Base-by-base conservation (phyloP, 2,329 filamentous ascomycete genomes). In the Fusarium ramigenum region DNA sequence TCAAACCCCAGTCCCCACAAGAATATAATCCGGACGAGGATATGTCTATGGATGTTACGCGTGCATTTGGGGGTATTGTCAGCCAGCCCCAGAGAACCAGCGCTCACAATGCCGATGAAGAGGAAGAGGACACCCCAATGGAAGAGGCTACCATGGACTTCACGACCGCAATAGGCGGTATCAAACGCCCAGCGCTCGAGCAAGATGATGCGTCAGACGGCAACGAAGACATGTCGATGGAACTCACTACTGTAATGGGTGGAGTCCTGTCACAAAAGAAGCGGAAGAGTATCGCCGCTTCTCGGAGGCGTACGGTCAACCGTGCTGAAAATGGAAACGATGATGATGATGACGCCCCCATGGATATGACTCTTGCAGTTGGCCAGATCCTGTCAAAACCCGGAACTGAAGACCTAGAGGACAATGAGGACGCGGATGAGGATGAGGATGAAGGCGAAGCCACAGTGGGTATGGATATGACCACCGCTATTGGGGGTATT, bases 41-140 rank as follows among this genome's bases (percentile, higher is more conserved):
- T 43, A 91, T 97, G 87, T 96, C 94, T 28, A 98, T 98, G 96
- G 96, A 98, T 77, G 93, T 98, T 16, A 98, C 96, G 3, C 90
- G 90, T 60, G 93, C 90, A 16, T 86, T 97, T 60, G 96, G 96
- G 14, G 89, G 92, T 7, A 98, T 98, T 60, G 82, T 97, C 25
- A 84, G 59, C 11, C 75, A 71, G 54, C 59, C 53, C 19, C 46
- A 49, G 37, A 73, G 68, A 40, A 23, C 56, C 19, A 47, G 39
- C n/a, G 25, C 40, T 37, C n/a, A 60, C 36, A 19, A 63, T 63
- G 69, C 60, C 43, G 81, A 82, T 21, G 79, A 73, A 25, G 60
- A 76, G 58, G 60, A 78, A 66, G 70, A 80, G 25, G 81, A 81
- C 36, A 79, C 77, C 19, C 82, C 82, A 8, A 77, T 81, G 60